A percentile compares a stretch with the other conserved stretches of the same genome.
Conservation (phyloP, 2,329 filamentous ascomycete species). For the Sphaerulina musiva region DNA sequence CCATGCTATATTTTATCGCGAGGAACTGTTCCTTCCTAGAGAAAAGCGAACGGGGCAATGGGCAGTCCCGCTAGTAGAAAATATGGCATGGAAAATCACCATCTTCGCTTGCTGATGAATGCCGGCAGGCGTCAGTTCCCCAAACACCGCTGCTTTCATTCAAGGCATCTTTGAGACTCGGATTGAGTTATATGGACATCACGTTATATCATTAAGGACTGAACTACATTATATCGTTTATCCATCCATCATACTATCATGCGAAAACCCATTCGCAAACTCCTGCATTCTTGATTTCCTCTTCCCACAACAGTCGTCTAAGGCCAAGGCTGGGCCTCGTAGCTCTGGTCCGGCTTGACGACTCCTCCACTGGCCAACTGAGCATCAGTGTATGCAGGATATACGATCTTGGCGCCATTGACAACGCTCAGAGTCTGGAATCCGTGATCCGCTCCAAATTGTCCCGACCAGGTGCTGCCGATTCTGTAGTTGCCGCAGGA, state of each 20-base stretch:
- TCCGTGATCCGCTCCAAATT: constrained; percentile 18
- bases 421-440: constrained; percentile 20
- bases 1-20: too few relatives aligned
- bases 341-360: background rate
- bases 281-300: background rate
- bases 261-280: background rate
- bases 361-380: background rate
- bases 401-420: constrained; percentile 17
- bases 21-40: too few relatives aligned
- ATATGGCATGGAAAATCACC: too few relatives aligned
- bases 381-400: constrained; percentile 18
- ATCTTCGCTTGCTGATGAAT: too few relatives aligned
- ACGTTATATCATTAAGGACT: background rate
- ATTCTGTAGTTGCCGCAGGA: constrained; percentile 20
- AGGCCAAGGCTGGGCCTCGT: background rate
- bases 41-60: too few relatives aligned
- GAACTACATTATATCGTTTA: background rate
- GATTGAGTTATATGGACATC: background rate
- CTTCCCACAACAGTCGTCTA: background rate
- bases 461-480: constrained; percentile 16
- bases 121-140: too few relatives aligned
- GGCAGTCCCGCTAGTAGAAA: too few relatives aligned
- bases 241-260: background rate
- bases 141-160: too few relatives aligned
- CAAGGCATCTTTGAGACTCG: too few relatives aligned